Evolutionary conservation across 2,329 filamentous ascomycete genomes (phyloP).

Genomic region (Septoria petroselini): DNA sequence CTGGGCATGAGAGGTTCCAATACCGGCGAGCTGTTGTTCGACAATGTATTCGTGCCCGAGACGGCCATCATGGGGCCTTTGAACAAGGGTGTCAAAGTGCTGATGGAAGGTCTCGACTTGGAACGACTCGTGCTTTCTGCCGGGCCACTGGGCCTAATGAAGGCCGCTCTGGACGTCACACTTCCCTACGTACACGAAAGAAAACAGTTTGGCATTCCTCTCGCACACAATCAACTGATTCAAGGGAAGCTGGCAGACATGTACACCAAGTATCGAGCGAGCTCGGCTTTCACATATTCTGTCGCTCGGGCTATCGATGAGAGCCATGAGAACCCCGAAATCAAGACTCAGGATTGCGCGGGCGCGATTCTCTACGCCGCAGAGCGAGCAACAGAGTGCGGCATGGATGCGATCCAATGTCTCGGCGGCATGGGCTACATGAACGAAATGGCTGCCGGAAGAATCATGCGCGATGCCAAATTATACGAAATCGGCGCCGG

Average conservation of each 20-base stretch:
- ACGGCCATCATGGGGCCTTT: constrained; percentile 77
- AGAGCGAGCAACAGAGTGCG: constrained; percentile 81
- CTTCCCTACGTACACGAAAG: constrained; percentile 86
- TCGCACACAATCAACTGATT: constrained; percentile 88
- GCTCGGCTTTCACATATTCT: constrained; percentile 80
- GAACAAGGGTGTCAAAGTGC: constrained; percentile 79
- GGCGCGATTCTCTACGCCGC: constrained; percentile 91
- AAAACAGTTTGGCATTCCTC: constrained; percentile 81
- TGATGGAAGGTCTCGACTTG: constrained; percentile 95
- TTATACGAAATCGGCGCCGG: constrained; percentile 97
- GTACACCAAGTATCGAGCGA: constrained; percentile 89
- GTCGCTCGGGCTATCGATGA: constrained; percentile 81
- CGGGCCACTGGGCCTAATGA: constrained; percentile 91
- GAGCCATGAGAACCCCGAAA: constrained; percentile 41
- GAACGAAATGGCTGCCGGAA: constrained; percentile 88
- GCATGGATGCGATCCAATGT: constrained; percentile 84
- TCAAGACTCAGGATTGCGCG: constrained; percentile 88
- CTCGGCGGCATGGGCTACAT: constrained; percentile 95
- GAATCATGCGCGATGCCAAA: constrained; percentile 73
- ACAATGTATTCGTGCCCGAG: constrained; percentile 81
- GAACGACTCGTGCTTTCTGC: constrained; percentile 89
- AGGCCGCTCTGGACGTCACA: constrained; percentile 78
- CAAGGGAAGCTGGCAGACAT: constrained; percentile 94
- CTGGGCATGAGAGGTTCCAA: constrained; percentile 97
- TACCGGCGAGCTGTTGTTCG: constrained; percentile 90